phyloP scores from a whole-genome alignment of 2,329 filamentous ascomycete species.

The Aspergillus sergii region DNA sequence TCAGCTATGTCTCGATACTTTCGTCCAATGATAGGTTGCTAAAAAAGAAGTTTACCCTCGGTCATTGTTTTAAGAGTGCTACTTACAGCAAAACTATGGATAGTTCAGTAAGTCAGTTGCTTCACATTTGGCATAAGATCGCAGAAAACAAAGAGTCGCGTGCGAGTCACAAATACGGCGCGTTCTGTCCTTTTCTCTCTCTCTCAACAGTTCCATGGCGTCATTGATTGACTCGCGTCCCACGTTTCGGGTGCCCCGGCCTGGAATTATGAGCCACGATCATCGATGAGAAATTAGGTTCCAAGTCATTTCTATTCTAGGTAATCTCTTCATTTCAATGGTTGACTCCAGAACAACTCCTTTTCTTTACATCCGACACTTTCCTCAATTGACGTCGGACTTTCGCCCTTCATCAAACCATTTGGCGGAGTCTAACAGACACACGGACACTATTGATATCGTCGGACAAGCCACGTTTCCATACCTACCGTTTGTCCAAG shows the following conservation, averaged over 20 bases:
- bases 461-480: constrained; percentile 12
- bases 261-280: constrained; percentile 21
- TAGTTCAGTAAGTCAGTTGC: background rate
- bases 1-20: background rate
- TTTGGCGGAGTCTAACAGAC: constrained; percentile 1
- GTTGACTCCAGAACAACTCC: background rate
- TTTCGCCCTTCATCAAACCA: background rate
- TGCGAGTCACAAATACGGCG: constrained; percentile 14
- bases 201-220: constrained; percentile 23
- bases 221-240: constrained; percentile 37
- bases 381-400: background rate
- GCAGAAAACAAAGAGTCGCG: constrained; percentile 6
- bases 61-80: background rate
- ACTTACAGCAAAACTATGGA: background rate
- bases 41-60: background rate
- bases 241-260: constrained; percentile 30
- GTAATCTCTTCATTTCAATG: constrained; percentile 2
- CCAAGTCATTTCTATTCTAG: constrained; percentile 9
- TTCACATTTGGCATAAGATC: background rate
- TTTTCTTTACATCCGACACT: background rate
- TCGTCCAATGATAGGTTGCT: constrained; percentile 6
- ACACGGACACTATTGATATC: constrained; percentile 6
- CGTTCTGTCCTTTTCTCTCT: constrained; percentile 5
- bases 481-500: background rate
- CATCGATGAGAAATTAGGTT: constrained; percentile 16